Conservation (phyloP, 192 early-diverging fungal species). For the Rhizophagus prolifer region DNA sequence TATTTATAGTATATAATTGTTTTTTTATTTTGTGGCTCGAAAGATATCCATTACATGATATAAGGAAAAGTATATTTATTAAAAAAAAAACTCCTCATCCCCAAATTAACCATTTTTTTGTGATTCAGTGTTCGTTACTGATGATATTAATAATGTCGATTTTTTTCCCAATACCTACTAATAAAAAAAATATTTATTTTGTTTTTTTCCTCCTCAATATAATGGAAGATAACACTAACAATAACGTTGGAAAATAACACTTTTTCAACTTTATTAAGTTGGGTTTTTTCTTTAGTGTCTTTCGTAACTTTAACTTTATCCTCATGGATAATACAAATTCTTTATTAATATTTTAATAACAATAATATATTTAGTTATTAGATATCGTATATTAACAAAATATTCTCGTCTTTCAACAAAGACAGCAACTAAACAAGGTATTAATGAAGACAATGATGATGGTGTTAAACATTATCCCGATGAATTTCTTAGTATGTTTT, state of each 20-base stretch:
- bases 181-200: too few species aligned
- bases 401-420: conserved; percentile 70
- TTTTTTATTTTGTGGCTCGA: too few species aligned
- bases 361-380: conserved; percentile 57
- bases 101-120: too few species aligned
- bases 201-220: too few species aligned
- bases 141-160: too few species aligned
- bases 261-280: conserved; percentile 25
- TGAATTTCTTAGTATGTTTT: conserved; percentile 79
- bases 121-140: too few species aligned
- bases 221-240: too few species aligned
- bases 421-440: conserved; percentile 42
- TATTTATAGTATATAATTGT: too few species aligned
- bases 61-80: too few species aligned
- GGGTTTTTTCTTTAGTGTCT: conserved; percentile 43
- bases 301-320: conserved; percentile 57
- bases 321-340: conserved; percentile 47
- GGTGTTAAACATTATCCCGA: conserved; percentile 54
- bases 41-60: too few species aligned
- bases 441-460: conserved; percentile 54
- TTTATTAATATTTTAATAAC: conserved; percentile 37
- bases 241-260: not conserved
- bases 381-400: conserved; percentile 68
- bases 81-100: too few species aligned
- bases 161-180: too few species aligned